Conservation (phyloP, 2,329 filamentous ascomycete species). For the Anthostomella pinea region DNA sequence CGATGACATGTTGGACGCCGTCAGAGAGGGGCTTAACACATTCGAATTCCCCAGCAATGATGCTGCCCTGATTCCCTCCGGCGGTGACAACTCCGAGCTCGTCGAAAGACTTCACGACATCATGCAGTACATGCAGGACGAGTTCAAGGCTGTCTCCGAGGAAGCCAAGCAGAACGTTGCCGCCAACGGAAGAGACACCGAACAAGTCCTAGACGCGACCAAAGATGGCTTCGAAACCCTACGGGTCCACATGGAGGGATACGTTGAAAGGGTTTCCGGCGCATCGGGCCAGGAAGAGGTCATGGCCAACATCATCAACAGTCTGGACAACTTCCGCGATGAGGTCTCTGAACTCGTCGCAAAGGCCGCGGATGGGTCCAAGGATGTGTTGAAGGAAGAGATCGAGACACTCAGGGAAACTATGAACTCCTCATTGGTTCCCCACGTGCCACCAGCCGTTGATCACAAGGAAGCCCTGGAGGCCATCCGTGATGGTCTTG, state of each 20-base stretch:
- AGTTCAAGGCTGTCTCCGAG: slow-evolving; percentile 59
- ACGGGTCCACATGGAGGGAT: slow-evolving; percentile 74
- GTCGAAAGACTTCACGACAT: slow-evolving; percentile 62
- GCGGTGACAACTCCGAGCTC: slow-evolving; percentile 47
- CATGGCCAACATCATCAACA: slow-evolving; percentile 63
- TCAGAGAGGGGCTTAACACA: slow-evolving; percentile 54
- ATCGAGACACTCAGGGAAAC: slow-evolving; percentile 79
- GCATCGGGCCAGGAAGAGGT: slow-evolving; percentile 74
- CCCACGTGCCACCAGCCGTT: slow-evolving; percentile 43
- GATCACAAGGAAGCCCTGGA: slow-evolving; percentile 67
- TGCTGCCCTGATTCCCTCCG: slow-evolving; percentile 39
- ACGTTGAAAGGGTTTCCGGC: slow-evolving; percentile 71
- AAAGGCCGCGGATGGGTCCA: slow-evolving; percentile 46
- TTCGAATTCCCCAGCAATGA: slow-evolving; percentile 35
- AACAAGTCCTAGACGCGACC: slow-evolving; percentile 83
- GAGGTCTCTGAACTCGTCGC: slow-evolving; percentile 64
- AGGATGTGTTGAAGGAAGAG: slow-evolving; percentile 74
- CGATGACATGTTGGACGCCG: slow-evolving; percentile 61
- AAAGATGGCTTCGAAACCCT: slow-evolving; percentile 78
- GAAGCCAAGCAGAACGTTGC: slow-evolving; percentile 75
- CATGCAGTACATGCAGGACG: slow-evolving; percentile 55
- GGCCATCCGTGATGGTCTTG: slow-evolving; percentile 68
- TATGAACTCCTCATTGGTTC: slow-evolving; percentile 67
- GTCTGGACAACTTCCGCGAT: slow-evolving; percentile 64
- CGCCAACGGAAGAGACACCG: slow-evolving; percentile 75